Evolutionary conservation across 2,329 filamentous ascomycete species (phyloP), one percentile per base, ranked within the genome.

Genomic region (Dothideomycetes sp.): DNA sequence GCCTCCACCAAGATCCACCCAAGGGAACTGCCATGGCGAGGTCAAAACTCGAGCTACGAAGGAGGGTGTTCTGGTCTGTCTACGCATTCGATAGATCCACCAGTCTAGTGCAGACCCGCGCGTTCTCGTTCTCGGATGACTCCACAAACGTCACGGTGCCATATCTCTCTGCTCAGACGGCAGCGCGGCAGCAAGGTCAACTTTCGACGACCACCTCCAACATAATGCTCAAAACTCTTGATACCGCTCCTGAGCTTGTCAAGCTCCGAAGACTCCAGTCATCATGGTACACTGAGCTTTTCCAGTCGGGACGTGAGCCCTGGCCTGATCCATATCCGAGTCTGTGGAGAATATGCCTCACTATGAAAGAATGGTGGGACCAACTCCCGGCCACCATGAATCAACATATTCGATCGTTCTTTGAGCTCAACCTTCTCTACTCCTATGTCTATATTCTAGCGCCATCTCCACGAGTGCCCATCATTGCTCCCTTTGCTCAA

Each of bases 101-200:
- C 34, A 94, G 87, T 50, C 83, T 94, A 67, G 84, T 89, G 4
- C 79, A 93, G 49, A 84, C 84, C 9, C 73, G 86, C 24, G 81
- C 87, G 0, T 95, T 95, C 58, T 94, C 89, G 0, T 95, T 96
- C 55, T 89, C 86, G 0, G 89, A 96, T 55, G 85, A 89, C 41
- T 82, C 88, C 4, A 75, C 84, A 18, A 81, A 84, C 48, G 88
- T 96, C 19, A 75, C 74, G n/a, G 75, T 87, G 45, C 86, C 87
- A 2, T 71, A 73, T 39, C 57, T 63, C 5, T 50, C 49, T 32
- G 44, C 44, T 12, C 44, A 59, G 64, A 46, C 59, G 62, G 15
- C 5, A 5, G 34, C 39, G 5, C 31, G 24, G 32, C 30, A 37
- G 31, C 22, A 63, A 18, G 18, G 17, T 37, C 52, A 58, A 58